Evolutionary conservation across 2,329 filamentous ascomycete genomes (phyloP).

Genomic region (Cytospora leucostoma): DNA sequence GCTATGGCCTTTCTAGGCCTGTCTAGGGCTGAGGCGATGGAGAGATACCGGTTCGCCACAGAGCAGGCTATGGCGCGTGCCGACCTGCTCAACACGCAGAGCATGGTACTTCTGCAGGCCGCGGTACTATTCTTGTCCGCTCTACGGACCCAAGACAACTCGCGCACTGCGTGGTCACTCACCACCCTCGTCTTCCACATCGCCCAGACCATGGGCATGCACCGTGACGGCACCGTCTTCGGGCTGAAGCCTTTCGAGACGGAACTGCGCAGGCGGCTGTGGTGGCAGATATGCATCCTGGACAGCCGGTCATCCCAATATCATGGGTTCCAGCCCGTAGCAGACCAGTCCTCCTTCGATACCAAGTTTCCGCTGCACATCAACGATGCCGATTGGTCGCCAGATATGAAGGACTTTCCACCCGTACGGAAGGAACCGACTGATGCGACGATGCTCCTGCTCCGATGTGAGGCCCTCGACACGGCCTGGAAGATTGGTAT

Average conservation of each 20-base stretch:
- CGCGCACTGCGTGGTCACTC: slow-evolving; percentile 59
- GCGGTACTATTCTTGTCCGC: slow-evolving; percentile 55
- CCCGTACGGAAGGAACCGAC: slow-evolving; percentile 49
- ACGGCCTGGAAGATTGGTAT: slow-evolving; percentile 24
- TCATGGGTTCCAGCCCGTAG: slow-evolving; percentile 49
- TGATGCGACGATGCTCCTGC: slow-evolving; percentile 48
- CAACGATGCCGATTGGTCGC: slow-evolving; percentile 49
- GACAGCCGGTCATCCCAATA: slow-evolving; percentile 57
- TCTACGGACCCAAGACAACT: slow-evolving; percentile 46
- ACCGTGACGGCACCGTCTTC: slow-evolving; percentile 50
- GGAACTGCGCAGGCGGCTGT: slow-evolving; percentile 59
- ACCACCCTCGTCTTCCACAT: slow-evolving; percentile 57
- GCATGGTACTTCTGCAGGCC: slow-evolving; percentile 59
- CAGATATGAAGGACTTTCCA: slow-evolving; percentile 48
- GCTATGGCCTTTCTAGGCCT: slow-evolving; percentile 20
- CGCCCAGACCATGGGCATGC: slow-evolving; percentile 51
- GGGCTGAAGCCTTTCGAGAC: slow-evolving; percentile 56
- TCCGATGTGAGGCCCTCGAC: slow-evolving; percentile 39
- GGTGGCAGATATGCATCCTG: slow-evolving; percentile 59
- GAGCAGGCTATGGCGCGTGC: slow-evolving; percentile 59
- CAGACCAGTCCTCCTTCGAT: slow-evolving; percentile 45
- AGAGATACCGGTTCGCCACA: slow-evolving; percentile 46
- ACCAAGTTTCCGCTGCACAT: slow-evolving; percentile 53
- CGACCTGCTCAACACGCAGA: slow-evolving; percentile 57
- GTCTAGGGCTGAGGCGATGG: slow-evolving; percentile 1